Conservation (phyloP, 148 eudicot species). For the Linanthus parryae region DNA sequence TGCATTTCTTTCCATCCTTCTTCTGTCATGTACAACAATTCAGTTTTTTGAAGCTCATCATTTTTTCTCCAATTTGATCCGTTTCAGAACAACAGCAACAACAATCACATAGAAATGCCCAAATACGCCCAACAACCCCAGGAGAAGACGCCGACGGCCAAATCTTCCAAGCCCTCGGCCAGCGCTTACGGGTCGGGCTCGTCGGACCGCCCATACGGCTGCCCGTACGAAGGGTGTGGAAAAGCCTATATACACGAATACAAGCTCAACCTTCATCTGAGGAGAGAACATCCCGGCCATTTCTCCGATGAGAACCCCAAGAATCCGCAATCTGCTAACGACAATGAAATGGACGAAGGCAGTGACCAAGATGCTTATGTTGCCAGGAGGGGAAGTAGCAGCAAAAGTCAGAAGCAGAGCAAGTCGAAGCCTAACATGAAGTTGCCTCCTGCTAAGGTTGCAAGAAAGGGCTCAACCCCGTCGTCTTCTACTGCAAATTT, state of each 20-base stretch:
- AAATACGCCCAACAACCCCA: conserved; percentile 43
- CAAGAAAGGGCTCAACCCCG: conserved; percentile 37
- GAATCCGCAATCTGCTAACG: conserved; percentile 37
- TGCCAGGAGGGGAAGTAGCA: conserved; percentile 41
- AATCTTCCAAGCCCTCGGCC: conserved; percentile 46
- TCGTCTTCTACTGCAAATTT: conserved; percentile 41
- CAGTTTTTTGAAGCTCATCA: too few species aligned
- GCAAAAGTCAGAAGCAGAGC: conserved; percentile 48
- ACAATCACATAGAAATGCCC: conserved; percentile 17
- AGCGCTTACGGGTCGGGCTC: conserved; percentile 48
- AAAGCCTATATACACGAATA: conserved; percentile 96
- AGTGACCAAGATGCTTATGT: conserved; percentile 76
- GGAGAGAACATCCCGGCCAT: conserved; percentile 84
- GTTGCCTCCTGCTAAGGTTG: conserved; percentile 58
- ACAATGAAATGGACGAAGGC: conserved; percentile 71
- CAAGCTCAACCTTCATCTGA: conserved; percentile 86
- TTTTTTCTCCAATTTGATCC: too few species aligned
- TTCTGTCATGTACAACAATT: too few species aligned
- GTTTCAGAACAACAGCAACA: too few species aligned
- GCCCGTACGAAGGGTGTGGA: conserved; percentile 88
- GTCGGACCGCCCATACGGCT: conserved; percentile 68
- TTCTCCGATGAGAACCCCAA: conserved; percentile 57
- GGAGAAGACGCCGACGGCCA: conserved; percentile 71
- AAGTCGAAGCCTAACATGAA: conserved; percentile 66
- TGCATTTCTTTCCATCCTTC: too few species aligned